Base-by-base conservation (phyloP, 768 basidiomycete genomes). In the Termitomyces sp. region DNA sequence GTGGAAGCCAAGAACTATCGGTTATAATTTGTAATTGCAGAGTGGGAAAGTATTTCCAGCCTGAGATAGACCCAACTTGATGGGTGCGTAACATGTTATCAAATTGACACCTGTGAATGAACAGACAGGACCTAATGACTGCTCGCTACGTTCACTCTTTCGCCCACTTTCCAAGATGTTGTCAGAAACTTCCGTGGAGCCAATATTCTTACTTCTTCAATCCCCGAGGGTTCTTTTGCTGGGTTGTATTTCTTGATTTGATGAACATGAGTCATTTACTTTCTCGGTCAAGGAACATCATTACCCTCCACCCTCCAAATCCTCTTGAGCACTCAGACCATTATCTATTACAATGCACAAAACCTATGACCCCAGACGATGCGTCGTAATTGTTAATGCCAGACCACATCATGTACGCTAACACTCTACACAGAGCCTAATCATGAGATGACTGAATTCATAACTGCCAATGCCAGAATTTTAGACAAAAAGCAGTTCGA, bases 401-500 rank as follows among this genome's bases (percentile, higher is more conserved):
- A 35, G 15, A 17, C 35, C 17, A 38, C 43, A 8, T 1, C 19
- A 43, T 50, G 2, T 11, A 40, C 28, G 5, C 1, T 47, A 4
- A 51, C 43, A 52, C 23, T 9, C 31, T 33, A 4, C 9, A 33
- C 33, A 56, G 50, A 49, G 35, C 51, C 56, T 14, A 60, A 60
- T 14, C 9, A 53, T 9, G 59, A 56, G 26, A 35, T 53, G 1
- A 60, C 55, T 17, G 31, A 21, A 9, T 56, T 60, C 8, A 50
- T 53, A 5, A 44, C 40, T 15, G 37, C 23, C 3, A 33, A 60
- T 33, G 40, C 59, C 9, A 49, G 9, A 37, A 44, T 37, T 7
- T 44, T 56, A 51, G 59, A 60, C 46, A 60, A 60, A 41, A 51
- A 56, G 21, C 55, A 53, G 43, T 59, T 56, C 31, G 54, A 56